A percentile compares a stretch with the other conserved stretches of the same genome.
Conservation (phyloP, 1,139 yeast genomes). For the Zygosaccharomyces pseudobailii region DNA sequence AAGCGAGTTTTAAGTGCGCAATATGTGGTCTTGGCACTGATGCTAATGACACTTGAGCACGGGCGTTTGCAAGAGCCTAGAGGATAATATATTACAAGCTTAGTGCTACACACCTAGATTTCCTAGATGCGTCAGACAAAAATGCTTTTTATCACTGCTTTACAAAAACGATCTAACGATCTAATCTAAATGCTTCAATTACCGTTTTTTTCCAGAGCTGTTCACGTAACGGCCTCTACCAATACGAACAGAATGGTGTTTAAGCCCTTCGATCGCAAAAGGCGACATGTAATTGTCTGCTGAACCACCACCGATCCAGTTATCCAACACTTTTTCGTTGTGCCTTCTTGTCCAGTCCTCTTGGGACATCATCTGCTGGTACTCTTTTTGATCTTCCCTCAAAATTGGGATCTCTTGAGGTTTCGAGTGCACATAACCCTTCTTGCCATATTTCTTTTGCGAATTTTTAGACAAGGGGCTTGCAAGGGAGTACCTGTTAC, state of each 20-base stretch:
- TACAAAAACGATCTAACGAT: background rate
- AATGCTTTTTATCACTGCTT: background rate
- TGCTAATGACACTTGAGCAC: too few relatives aligned
- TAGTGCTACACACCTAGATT: too few relatives aligned
- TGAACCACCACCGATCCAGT: slow-evolving; percentile 89
- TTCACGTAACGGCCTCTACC: slow-evolving; percentile 83
- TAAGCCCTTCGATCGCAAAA: slow-evolving; percentile 62
- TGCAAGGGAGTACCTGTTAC: slow-evolving; percentile 72
- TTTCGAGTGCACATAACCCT: slow-evolving; percentile 66
- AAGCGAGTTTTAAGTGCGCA: too few relatives aligned
- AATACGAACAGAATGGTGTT: slow-evolving; percentile 67
- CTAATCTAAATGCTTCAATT: background rate
- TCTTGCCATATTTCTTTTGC: slow-evolving; percentile 59
- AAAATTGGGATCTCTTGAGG: slow-evolving; percentile 49
- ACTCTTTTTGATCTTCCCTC: slow-evolving; percentile 93
- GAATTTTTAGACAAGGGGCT: slow-evolving; percentile 68
- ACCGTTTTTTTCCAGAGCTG: slow-evolving; percentile 35
- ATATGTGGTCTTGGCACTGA: too few relatives aligned
- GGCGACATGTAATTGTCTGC: slow-evolving; percentile 93
- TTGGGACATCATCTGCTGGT: slow-evolving; percentile 78
- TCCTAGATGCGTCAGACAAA: too few relatives aligned
- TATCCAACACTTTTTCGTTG: slow-evolving; percentile 77
- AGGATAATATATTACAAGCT: too few relatives aligned
- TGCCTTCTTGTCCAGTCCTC: slow-evolving; percentile 85
- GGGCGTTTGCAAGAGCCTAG: too few relatives aligned